phyloP scores from a whole-genome alignment of 306 rosid genomes.

The Pterocarpus santalinus region DNA sequence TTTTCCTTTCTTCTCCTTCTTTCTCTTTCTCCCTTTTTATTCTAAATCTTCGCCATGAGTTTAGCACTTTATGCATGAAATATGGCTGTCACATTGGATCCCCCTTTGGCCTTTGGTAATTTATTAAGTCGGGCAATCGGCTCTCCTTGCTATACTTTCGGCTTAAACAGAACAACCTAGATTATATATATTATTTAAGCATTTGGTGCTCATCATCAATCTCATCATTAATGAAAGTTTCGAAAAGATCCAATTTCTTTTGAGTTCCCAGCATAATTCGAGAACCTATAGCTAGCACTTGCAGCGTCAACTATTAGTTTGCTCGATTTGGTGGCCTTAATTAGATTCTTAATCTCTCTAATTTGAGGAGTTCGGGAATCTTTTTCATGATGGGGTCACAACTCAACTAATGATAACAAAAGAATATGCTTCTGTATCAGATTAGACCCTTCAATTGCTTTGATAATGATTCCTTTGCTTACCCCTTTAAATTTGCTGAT shows the following conservation, averaged over 20 bases:
- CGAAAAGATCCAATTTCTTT: background rate
- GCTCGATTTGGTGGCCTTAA: conserved; percentile 27
- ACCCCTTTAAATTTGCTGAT: background rate
- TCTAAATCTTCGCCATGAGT: background rate
- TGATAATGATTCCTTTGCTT: background rate
- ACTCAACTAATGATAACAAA: conserved; percentile 15
- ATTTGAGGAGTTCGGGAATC: conserved; percentile 39
- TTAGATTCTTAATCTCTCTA: conserved; percentile 31
- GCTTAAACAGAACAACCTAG: conserved; percentile 36
- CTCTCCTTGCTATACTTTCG: conserved; percentile 35
- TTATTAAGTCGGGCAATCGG: conserved; percentile 23
- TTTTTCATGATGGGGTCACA: conserved; percentile 36
- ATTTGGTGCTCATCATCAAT: conserved; percentile 46
- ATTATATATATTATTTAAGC: conserved; percentile 15
- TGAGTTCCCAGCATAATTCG: conserved; percentile 23
- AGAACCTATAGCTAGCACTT: conserved; percentile 30
- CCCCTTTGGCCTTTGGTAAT: conserved; percentile 29
- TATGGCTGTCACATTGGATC: conserved; percentile 53
- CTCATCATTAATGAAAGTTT: conserved; percentile 38
- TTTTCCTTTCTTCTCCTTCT: background rate
- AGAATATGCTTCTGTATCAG: background rate
- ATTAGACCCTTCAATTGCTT: conserved; percentile 5
- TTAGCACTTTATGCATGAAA: conserved; percentile 21
- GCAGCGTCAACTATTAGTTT: background rate
- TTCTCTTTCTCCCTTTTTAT: background rate